Evolutionary conservation across 2,329 filamentous ascomycete genomes (phyloP).

Genomic region (Albophoma yamanashiensis): DNA sequence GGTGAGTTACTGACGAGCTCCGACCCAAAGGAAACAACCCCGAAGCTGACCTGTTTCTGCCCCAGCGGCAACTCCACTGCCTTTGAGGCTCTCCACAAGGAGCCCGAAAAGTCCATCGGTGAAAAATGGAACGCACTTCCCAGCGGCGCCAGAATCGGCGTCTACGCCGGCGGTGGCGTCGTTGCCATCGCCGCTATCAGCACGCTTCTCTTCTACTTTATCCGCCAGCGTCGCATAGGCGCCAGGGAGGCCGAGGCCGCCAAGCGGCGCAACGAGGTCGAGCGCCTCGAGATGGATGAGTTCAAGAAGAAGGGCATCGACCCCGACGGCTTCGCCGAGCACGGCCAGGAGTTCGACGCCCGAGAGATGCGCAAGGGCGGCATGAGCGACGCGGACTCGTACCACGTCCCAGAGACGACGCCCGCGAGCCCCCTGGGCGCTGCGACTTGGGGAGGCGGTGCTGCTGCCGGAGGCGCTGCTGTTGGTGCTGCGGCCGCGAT

Average conservation of each 20-base stretch:
- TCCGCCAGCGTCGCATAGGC: constrained; percentile 43
- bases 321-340: constrained; percentile 31
- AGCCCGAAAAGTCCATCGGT: constrained; percentile 30
- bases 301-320: constrained; percentile 36
- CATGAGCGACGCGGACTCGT: constrained; percentile 6
- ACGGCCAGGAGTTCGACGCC: constrained; percentile 11
- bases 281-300: constrained; percentile 39
- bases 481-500: background rate
- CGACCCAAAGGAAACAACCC: background rate
- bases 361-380: constrained; percentile 5
- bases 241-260: constrained; percentile 37
- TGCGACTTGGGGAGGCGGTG: constrained; percentile 5
- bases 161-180: constrained; percentile 37
- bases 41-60: background rate
- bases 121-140: constrained; percentile 47
- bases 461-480: constrained; percentile 1
- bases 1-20: constrained; percentile 28
- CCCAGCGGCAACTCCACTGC: constrained; percentile 47
- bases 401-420: constrained; percentile 8
- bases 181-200: constrained; percentile 31
- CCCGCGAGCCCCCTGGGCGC: constrained; percentile 6
- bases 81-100: constrained; percentile 27
- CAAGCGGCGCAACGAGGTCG: constrained; percentile 30
- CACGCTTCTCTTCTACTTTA: constrained; percentile 39
- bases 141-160: constrained; percentile 35